Base-by-base conservation (phyloP, 768 basidiomycete species). In the Lactarius indigo region DNA sequence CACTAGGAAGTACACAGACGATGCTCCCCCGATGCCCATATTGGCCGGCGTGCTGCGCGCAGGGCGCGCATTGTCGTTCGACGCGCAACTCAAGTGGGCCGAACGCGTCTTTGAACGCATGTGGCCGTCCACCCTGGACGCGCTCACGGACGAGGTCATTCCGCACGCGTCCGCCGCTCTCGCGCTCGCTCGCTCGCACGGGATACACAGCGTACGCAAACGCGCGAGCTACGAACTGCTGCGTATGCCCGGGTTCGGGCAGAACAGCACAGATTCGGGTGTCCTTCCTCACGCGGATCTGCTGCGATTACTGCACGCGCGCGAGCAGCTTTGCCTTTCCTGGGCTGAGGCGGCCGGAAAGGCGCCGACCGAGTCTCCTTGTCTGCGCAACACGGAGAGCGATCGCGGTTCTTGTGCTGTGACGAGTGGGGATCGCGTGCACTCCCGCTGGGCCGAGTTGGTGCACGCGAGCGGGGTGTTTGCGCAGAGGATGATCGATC, bases 141-240 rank as follows among this genome's bases (percentile, higher is more conserved):
- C 63, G 15, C 20, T 78, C 7, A 66, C 66, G n/a, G 61, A 61
- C 15, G 44, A n/a, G 44, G 44, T 17, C 26, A 62, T 72, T 28
- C 71, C 73, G 0, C 60, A 74, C 37, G 77, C 79, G 2, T 73
- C 72, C 1, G 73, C 73, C 28, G 78, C 76, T 2, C 68, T 80
- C 20, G 52, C 70, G 20, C 72, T 81, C 18, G 78, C 76, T 18
- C 74, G 74, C 13, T 23, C 68, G 3, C 77, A 68, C 63, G 69
- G 73, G 26, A 71, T 74, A 3, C 68, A 73, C 9, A 44, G 52
- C 1, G 73, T 80, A 28, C 70, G 78, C 10, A 77, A 78, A 58
- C 72, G 74, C 54, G 79, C 80, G 1, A 79, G 77, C 61, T 81
- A 82, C 66, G 79, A 82, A 65, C 73, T 82, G 41, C 70, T 79